Evolutionary conservation across 345 rosid genomes (phyloP).

Genomic region (Citrus hindsii): DNA sequence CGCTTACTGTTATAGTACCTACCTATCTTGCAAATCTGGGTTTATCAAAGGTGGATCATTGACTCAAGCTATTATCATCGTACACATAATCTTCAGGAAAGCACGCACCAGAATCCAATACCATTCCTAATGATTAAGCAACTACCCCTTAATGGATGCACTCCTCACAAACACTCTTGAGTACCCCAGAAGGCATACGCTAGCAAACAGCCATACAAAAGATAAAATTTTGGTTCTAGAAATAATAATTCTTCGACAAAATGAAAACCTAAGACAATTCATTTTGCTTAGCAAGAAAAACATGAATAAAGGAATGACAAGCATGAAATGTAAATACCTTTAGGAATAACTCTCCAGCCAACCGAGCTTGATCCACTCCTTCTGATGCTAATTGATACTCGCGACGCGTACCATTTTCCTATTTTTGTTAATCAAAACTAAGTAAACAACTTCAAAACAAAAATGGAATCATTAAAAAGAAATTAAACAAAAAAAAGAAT

Average conservation of each 20-base stretch:
- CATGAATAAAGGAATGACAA: not conserved
- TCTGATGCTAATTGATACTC: constrained; percentile 71
- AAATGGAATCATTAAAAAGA: not conserved
- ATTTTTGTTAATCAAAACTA: not conserved
- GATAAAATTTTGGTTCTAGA: not conserved
- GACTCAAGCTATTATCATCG: not conserved
- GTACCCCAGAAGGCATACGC: not conserved
- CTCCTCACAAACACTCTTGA: not conserved
- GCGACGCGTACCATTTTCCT: constrained; percentile 73
- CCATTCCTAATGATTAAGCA: not conserved
- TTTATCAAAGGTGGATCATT: not conserved
- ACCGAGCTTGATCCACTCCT: constrained; percentile 68
- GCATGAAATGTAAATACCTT: constrained; percentile 35
- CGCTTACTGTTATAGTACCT: not conserved
- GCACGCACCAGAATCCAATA: not conserved
- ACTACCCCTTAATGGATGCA: not conserved
- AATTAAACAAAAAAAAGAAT: not conserved
- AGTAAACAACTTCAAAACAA: not conserved
- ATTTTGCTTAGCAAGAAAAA: not conserved
- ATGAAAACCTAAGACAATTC: not conserved
- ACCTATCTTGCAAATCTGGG: not conserved
- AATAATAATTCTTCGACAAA: not conserved
- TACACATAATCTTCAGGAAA: not conserved
- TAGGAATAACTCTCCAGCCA: constrained; percentile 70
- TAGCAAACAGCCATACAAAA: not conserved